These are phyloP conservation scores for Zopfia rhizophila DNA, from an alignment of 2,329 filamentous ascomycete species.

Conservation along the genomic window DNA sequence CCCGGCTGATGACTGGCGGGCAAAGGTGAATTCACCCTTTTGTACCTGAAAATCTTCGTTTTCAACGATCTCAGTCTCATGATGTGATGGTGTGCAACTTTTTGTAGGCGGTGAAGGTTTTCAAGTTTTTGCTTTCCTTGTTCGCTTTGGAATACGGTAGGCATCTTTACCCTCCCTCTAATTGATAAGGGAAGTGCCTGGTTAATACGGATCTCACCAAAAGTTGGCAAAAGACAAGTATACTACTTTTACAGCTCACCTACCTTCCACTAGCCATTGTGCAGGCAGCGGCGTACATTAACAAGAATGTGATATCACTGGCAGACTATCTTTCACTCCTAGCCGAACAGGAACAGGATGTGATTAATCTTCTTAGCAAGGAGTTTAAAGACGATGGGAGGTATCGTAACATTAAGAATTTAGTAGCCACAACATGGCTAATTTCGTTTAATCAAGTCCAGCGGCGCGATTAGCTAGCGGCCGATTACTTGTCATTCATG, in stretches of 20 bases:
- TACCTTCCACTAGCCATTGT: constrained; percentile 55
- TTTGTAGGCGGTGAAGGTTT: no score
- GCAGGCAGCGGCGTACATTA: no score
- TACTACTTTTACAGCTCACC: constrained; percentile 35
- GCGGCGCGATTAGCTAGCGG: constrained; percentile 37
- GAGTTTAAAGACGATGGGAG: constrained; percentile 48
- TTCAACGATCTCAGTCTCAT: no score
- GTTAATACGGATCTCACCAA: no score
- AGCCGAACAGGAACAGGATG: constrained; percentile 37
- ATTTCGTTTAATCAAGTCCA: constrained; percentile 50
- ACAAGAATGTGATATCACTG: constrained; percentile 24
- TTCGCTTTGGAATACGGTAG: no score
- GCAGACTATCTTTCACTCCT: constrained; percentile 48
- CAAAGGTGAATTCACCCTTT: no score
- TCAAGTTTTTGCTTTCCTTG: no score
- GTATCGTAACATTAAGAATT: constrained; percentile 43
- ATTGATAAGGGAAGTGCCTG: constrained; percentile 4
- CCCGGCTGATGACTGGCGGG: no score
- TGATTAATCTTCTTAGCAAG: constrained; percentile 43
- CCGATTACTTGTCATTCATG: constrained; percentile 50
- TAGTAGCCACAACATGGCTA: constrained; percentile 52
- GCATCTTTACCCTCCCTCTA: no score
- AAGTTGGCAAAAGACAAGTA: background rate
- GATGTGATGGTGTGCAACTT: no score
- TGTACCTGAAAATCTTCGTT: no score